A percentile compares a stretch with the other conserved stretches of the same genome.
Evolutionary conservation across 83 land plant species (phyloP).

Genomic region (Thuja plicata): DNA sequence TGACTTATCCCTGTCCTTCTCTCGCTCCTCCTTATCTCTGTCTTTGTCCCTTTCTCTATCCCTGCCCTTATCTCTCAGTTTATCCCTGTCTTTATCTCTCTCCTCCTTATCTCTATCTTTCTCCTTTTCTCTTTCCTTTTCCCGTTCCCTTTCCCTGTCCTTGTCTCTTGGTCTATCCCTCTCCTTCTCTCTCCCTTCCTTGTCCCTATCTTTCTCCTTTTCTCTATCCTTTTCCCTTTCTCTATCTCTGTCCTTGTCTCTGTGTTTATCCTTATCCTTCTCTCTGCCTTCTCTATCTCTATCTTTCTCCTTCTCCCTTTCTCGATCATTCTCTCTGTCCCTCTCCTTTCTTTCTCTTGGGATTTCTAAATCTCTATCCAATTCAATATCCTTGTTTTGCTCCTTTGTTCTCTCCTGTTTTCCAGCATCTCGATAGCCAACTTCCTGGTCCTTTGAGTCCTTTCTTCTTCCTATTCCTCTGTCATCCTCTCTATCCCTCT

Average conservation of each 20-base stretch:
- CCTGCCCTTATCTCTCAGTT: conserved; percentile 13
- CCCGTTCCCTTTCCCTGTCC: neutral
- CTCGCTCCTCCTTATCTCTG: conserved; percentile 25
- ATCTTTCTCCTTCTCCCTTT: conserved; percentile 24
- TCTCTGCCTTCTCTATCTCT: conserved; percentile 32
- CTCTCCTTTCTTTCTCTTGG: conserved; percentile 15
- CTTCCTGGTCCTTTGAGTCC: neutral
- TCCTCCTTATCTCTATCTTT: neutral
- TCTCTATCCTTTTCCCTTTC: neutral
- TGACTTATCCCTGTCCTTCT: conserved; percentile 28
- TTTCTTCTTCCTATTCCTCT: conserved; percentile 6
- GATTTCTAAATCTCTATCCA: conserved; percentile 7
- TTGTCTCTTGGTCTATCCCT: neutral
- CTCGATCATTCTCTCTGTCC: conserved; percentile 18
- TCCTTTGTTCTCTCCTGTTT: conserved; percentile 12
- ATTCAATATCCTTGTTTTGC: conserved; percentile 4
- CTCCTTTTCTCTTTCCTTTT: neutral
- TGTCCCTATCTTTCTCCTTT: neutral
- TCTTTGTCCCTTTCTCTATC: conserved; percentile 18
- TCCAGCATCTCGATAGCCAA: neutral
- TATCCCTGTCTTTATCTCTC: conserved; percentile 5
- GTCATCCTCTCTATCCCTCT: conserved; percentile 10
- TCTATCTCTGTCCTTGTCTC: neutral
- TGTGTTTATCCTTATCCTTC: conserved; percentile 26
- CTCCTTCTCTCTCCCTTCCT: neutral